Conservation (phyloP, 2,329 filamentous ascomycete species). For the Alternaria metachromatica region DNA sequence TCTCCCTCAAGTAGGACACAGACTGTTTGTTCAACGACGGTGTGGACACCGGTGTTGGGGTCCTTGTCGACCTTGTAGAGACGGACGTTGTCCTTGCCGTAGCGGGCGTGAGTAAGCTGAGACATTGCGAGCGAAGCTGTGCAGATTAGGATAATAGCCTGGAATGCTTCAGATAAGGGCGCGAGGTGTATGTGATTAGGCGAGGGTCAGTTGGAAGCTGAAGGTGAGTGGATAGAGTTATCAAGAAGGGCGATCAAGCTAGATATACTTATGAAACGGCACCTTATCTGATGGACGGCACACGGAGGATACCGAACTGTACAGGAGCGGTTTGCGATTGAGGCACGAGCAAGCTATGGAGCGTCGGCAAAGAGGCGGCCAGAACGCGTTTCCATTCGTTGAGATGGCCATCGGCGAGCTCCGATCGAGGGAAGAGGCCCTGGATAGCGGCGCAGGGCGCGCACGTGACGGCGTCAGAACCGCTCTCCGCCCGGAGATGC, state of each 20-base stretch:
- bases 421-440: conserved; percentile 32
- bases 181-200: not conserved
- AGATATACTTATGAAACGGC: conserved; percentile 34
- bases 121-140: conserved; percentile 47
- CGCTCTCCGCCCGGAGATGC: conserved; percentile 13
- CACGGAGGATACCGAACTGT: conserved; percentile 44
- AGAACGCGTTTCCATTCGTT: conserved; percentile 35
- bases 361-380: conserved; percentile 28
- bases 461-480: conserved; percentile 33
- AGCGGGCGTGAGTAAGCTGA: conserved; percentile 67
- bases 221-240: conserved; percentile 17
- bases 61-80: conserved; percentile 93
- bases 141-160: not conserved
- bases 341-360: conserved; percentile 29
- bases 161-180: not conserved
- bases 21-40: conserved; percentile 93
- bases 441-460: conserved; percentile 19
- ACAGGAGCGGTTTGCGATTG: conserved; percentile 22
- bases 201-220: conserved; percentile 9
- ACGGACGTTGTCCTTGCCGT: conserved; percentile 98
- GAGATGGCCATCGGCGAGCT: conserved; percentile 44
- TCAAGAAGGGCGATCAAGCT: conserved; percentile 24
- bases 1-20: conserved; percentile 91
- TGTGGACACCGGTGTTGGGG: conserved; percentile 76
- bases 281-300: conserved; percentile 39